Evolutionary conservation across 2,329 filamentous ascomycete species (phyloP), one percentile per base, ranked within the genome.

Genomic region (Colletotrichum phormii): DNA sequence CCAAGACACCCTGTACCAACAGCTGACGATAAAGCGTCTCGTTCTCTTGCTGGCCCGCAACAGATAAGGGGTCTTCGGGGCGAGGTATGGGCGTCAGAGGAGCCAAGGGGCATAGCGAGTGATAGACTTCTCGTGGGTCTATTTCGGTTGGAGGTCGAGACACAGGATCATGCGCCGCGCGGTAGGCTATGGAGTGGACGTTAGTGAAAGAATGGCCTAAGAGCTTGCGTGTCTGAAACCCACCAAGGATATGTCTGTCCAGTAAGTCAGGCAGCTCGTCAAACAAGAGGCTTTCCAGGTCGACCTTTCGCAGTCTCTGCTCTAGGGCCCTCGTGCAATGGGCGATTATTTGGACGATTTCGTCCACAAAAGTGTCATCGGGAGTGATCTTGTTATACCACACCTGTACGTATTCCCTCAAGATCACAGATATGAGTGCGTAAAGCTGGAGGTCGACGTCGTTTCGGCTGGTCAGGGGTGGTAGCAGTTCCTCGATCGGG

Each of bases 341-440:
- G 53, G 96, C 97, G 78, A 98, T 94, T 76, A 98, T 92, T 79
- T 95, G 94, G 66, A 98, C 88, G 71, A 98, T 89, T 84, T 98
- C 95, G 76, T 93, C 92, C 73, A 97, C 92, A 80, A 99, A 97
- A 13, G 90, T 88, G 80, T 95, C 93, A 82, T 99, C 96, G 4
- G 95, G 91, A 1, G 96, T 98, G 81, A 99, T 97, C 81, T 93
- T 96, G 75, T 87, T 88, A 85, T 99, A 99, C 97, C 97, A 99
- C 37, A 91, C 91, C 81, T 97, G 92, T 49, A 99, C 93, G 81
- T 95, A 98, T 75, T 98, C 95, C 78, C 94, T 92, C 77, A 98
- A 87, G 74, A 98, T 91, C 72, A 98, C 93, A 64, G 97, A 94
- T 73, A 99, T 91, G 73, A 98, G 89, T 33, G 94, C 96, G 81